A percentile compares a stretch with the other conserved stretches of the same genome.
phyloP scores from a whole-genome alignment of 108 stramenopile genomes.

The Nannochloropsis gaditana region DNA sequence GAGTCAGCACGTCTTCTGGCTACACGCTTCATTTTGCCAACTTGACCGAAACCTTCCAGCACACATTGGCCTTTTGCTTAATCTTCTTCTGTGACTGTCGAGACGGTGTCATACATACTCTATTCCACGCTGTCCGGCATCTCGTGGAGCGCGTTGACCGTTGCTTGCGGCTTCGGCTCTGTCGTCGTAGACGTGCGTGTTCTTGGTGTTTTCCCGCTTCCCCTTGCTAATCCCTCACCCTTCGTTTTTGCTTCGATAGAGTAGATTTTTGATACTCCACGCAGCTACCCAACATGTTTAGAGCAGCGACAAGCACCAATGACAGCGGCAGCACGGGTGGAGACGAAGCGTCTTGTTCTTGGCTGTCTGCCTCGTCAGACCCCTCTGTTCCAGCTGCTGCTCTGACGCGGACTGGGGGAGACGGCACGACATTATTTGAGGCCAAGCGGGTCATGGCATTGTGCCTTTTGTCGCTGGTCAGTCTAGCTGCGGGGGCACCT shows the following conservation, averaged over 20 bases:
- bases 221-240: too few species aligned
- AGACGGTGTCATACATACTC: not conserved
- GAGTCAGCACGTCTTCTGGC: too few species aligned
- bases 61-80: not conserved
- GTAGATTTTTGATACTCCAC: too few species aligned
- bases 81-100: not conserved
- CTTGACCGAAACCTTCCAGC: too few species aligned
- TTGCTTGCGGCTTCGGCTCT: not conserved
- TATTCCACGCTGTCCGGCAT: not conserved
- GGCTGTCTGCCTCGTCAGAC: not conserved
- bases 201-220: not conserved
- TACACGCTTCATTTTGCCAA: too few species aligned
- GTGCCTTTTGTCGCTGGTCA: not conserved
- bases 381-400: not conserved
- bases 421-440: not conserved
- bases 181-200: not conserved
- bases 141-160: not conserved
- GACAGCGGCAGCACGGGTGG: not conserved
- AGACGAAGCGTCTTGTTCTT: not conserved
- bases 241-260: too few species aligned
- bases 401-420: slow-evolving; percentile 8
- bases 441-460: not conserved
- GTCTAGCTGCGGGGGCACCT: not conserved
- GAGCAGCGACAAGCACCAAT: not conserved
- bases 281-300: not conserved